These are phyloP conservation scores for Curvularia lunata DNA, from an alignment of 2,329 filamentous ascomycete species.

Conservation along the genomic window DNA sequence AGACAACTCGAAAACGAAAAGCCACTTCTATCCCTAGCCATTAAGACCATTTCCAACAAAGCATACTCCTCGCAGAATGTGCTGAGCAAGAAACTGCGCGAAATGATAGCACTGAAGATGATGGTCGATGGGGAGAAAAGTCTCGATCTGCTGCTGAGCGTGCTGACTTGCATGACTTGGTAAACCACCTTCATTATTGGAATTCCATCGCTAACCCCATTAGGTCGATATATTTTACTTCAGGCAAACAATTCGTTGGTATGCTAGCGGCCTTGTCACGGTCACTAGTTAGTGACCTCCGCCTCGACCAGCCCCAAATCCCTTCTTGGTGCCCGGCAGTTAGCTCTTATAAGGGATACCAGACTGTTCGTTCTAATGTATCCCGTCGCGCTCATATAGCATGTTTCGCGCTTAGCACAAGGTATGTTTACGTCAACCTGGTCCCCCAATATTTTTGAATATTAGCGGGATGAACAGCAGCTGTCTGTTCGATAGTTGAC, in stretches of 20 bases:
- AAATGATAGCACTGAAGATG: conserved; percentile 25
- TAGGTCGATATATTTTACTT: conserved; percentile 27
- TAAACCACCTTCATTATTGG: background rate
- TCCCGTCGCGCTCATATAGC: conserved; percentile 59
- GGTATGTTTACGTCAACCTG: conserved; percentile 30
- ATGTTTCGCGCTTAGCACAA: conserved; percentile 55
- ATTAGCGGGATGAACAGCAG: background rate
- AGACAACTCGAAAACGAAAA: conserved; percentile 14
- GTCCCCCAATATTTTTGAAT: background rate
- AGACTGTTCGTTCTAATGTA: conserved; percentile 51
- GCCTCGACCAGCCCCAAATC: conserved; percentile 23
- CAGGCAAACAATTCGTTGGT: conserved; percentile 29
- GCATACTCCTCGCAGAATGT: conserved; percentile 18
- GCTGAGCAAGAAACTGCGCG: conserved; percentile 25
- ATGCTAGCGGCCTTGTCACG: conserved; percentile 22
- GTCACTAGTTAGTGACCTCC: conserved; percentile 28
- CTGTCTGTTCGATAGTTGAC: background rate
- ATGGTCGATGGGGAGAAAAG: conserved; percentile 32
- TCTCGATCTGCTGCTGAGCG: conserved; percentile 29
- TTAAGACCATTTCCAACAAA: conserved; percentile 27
- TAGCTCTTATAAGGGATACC: conserved; percentile 8
- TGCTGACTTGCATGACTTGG: conserved; percentile 33
- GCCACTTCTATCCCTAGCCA: conserved; percentile 23
- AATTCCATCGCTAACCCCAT: background rate
- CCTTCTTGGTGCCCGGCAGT: conserved; percentile 17